These are phyloP conservation scores for Puccinia coronata DNA, from an alignment of 1,284 basidiomycete species.

Conservation along the genomic window DNA sequence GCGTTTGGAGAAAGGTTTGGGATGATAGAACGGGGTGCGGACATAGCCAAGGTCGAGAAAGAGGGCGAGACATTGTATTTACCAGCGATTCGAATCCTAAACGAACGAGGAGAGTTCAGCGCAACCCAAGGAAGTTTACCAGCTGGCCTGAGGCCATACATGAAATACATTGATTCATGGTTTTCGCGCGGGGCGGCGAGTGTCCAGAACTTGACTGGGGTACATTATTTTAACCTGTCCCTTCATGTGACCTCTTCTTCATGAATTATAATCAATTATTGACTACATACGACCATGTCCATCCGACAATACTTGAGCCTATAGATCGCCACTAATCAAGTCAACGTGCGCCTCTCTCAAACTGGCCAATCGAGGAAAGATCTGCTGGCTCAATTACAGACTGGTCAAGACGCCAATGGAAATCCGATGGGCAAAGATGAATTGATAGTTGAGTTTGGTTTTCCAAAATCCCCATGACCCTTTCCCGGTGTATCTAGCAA, in stretches of 20 bases:
- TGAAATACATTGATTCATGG: constrained; percentile 65
- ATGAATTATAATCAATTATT: background rate
- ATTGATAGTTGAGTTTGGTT: constrained; percentile 75
- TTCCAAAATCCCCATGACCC: background rate
- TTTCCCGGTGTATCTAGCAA: background rate
- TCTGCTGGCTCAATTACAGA: constrained; percentile 75
- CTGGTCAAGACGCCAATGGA: constrained; percentile 74
- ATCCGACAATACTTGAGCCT: no score
- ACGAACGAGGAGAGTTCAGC: constrained; percentile 83
- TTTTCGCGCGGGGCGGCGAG: constrained; percentile 70
- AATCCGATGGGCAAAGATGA: constrained; percentile 75
- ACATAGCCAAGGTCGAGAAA: constrained; percentile 69
- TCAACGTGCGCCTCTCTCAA: constrained; percentile 70
- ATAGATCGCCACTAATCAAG: constrained; percentile 76
- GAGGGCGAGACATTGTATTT: constrained; percentile 66
- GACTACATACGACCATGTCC: no score
- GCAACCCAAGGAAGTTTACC: constrained; percentile 80
- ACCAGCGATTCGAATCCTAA: constrained; percentile 81
- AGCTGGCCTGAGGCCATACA: constrained; percentile 63
- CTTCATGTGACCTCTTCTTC: background rate
- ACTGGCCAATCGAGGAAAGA: constrained; percentile 69
- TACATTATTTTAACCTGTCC: constrained; percentile 48
- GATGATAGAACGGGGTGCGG: constrained; percentile 76
- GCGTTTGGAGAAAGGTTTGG: constrained; percentile 85
- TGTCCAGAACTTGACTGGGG: constrained; percentile 72